phyloP scores from a whole-genome alignment of 2,329 filamentous ascomycete species.

The Arachnomyces sp. region DNA sequence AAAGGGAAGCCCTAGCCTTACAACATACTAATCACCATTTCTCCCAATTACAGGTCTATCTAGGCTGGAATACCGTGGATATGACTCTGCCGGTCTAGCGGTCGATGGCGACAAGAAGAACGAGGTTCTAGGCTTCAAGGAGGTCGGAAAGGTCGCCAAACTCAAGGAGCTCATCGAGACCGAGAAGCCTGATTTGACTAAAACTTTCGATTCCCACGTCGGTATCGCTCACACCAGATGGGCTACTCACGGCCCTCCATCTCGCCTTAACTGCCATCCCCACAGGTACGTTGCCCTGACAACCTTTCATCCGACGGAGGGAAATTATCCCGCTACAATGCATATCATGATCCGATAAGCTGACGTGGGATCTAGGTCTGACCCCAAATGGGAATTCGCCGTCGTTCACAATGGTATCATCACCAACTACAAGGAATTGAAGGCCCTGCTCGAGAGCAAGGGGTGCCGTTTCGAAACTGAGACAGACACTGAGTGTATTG shows the following conservation, averaged over 20 bases:
- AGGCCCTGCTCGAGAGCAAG: constrained; percentile 84
- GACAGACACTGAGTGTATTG: constrained; percentile 98
- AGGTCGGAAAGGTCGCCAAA: constrained; percentile 98
- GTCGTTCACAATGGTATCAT: constrained; percentile 99
- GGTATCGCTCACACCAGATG: constrained; percentile 98
- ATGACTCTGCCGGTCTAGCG: constrained; percentile 93
- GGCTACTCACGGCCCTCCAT: constrained; percentile 95
- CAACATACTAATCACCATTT: neutral
- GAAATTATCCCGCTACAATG: neutral
- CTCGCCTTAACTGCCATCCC: constrained; percentile 93
- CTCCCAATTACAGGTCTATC: constrained; percentile 59
- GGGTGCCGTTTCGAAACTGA: constrained; percentile 99
- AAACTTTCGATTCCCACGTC: constrained; percentile 95
- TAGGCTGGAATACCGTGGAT: constrained; percentile 95
- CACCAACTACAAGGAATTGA: constrained; percentile 99
- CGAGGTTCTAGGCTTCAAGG: constrained; percentile 94
- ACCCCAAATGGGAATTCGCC: constrained; percentile 89
- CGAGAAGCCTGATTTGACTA: constrained; percentile 72
- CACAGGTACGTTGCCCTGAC: constrained; percentile 61
- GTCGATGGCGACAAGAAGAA: constrained; percentile 98
- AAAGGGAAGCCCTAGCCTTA: neutral
- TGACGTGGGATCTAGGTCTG: constrained; percentile 56
- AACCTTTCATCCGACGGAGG: neutral
- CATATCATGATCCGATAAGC: neutral
- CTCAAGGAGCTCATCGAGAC: constrained; percentile 86